phyloP scores from a whole-genome alignment of 1,284 basidiomycete species.

The Rhodofomes roseus region DNA sequence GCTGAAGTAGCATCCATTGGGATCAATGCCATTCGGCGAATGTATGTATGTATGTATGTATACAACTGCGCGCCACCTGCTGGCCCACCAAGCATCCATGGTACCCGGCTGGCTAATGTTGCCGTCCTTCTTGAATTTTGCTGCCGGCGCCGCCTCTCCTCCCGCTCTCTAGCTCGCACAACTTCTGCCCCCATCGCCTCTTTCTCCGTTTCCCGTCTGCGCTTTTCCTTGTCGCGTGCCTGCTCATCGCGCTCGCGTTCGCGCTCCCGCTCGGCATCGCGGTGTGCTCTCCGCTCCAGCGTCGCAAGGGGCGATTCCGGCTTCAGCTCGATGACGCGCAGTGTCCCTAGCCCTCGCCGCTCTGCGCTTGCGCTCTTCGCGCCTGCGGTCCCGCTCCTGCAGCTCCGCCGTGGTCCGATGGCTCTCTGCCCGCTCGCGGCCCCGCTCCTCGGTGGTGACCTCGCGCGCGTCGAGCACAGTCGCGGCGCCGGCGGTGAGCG shows the following conservation, averaged over 20 bases:
- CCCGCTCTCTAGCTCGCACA: slow-evolving; percentile 1
- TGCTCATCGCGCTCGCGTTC: not conserved
- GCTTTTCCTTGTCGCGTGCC: not conserved
- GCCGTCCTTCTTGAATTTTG: slow-evolving; percentile 31
- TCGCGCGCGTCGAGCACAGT: slow-evolving; percentile 84
- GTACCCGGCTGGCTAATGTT: slow-evolving; percentile 23
- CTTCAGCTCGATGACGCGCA: not conserved
- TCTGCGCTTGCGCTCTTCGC: slow-evolving; percentile 8
- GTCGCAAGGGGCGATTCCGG: not conserved
- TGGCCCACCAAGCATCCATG: slow-evolving; percentile 16
- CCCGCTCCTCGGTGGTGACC: slow-evolving; percentile 46
- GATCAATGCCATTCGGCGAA: too few species aligned
- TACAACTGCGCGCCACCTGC: not conserved
- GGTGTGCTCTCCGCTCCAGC: slow-evolving; percentile 1
- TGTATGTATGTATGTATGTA: too few species aligned
- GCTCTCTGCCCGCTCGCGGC: not conserved
- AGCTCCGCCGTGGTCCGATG: not conserved
- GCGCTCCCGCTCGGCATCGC: not conserved
- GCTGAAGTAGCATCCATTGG: not conserved
- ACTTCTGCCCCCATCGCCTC: not conserved
- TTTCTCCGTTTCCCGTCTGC: not conserved
- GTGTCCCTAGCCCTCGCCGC: slow-evolving; percentile 15
- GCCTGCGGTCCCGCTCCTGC: not conserved
- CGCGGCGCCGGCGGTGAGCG: slow-evolving; percentile 84
- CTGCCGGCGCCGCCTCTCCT: slow-evolving; percentile 1